Evolutionary conservation across 345 rosid species (phyloP), one percentile per base, ranked within the genome.

Genomic region (Isatis tinctoria): DNA sequence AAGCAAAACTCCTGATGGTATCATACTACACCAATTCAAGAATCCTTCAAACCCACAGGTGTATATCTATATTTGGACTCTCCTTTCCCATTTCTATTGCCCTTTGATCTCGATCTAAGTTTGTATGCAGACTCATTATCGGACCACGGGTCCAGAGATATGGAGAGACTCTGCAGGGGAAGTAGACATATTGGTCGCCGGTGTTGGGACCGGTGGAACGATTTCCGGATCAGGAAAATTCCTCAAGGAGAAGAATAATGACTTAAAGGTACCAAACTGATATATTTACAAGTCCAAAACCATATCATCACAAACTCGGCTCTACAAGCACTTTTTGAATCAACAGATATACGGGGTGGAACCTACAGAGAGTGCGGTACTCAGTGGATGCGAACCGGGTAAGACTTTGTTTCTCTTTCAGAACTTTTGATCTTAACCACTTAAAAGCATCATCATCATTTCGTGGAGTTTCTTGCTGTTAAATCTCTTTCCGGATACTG

Each of bases 111-210:
- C 33, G 27, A 9, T 30, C 24, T 44, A 5, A 62, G 6, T 18
- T 30, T 32, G 32, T 77, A 18, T 76, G 77, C 28, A 90, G 98
- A 81, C 86, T 17, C 98, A 90, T 71, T 93, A 86, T 43, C 86
- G 79, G 73, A 87, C 91, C 45, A 84, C 87, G 12, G 90, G 91
- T 27, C 91, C 90, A 16, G 95, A 89, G 82, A 85, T 87, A 75
- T 89, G 95, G 95, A 82, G 63, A 49, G 91, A 78, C 72, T 81
- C 88, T 0, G 85, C 60, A 33, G 92, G 85, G 49, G 67, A 85
- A 77, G 84, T 86, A 61, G 88, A 87, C 73, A 79, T 64, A 8
- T 65, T 87, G 60, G 82, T 90, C 0, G 60, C 85, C 0, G 90
- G 87, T 48, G 76, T 86, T 61, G 92, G 96, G 10, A 89, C 90